A percentile compares a stretch with the other conserved stretches of the same genome.
Evolutionary conservation across 169 alveolate genomes (phyloP).

Genomic region (Plasmodium adleri): DNA sequence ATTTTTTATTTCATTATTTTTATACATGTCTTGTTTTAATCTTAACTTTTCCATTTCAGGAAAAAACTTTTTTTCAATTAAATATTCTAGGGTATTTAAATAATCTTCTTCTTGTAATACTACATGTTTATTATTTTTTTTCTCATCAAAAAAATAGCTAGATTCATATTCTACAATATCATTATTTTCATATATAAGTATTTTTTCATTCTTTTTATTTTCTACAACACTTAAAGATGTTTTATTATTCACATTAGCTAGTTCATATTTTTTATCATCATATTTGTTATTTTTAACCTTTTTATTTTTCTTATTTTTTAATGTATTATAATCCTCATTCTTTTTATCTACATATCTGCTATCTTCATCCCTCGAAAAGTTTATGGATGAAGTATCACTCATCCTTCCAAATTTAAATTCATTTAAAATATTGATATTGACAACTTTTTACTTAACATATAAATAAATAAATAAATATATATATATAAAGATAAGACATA

Average conservation of each 20-base stretch:
- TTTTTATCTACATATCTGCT: background rate
- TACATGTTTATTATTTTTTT: constrained; percentile 12
- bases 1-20: constrained; percentile 12
- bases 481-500: too few species aligned
- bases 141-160: background rate
- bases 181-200: constrained; percentile 44
- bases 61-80: constrained; percentile 83
- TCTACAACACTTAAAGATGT: background rate
- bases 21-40: constrained; percentile 14
- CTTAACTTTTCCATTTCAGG: constrained; percentile 80
- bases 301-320: background rate
- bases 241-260: background rate
- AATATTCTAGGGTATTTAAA: constrained; percentile 79
- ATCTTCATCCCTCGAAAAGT: too few species aligned
- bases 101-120: constrained; percentile 84
- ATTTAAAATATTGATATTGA: too few species aligned
- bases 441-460: too few species aligned
- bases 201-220: constrained; percentile 29
- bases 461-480: too few species aligned
- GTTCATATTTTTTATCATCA: background rate
- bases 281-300: background rate
- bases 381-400: too few species aligned
- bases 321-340: background rate
- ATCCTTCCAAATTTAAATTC: too few species aligned
- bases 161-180: constrained; percentile 69